Evolutionary conservation across 1,284 basidiomycete species (phyloP), one percentile per base, ranked within the genome.

Genomic region (Coniophora puteana): DNA sequence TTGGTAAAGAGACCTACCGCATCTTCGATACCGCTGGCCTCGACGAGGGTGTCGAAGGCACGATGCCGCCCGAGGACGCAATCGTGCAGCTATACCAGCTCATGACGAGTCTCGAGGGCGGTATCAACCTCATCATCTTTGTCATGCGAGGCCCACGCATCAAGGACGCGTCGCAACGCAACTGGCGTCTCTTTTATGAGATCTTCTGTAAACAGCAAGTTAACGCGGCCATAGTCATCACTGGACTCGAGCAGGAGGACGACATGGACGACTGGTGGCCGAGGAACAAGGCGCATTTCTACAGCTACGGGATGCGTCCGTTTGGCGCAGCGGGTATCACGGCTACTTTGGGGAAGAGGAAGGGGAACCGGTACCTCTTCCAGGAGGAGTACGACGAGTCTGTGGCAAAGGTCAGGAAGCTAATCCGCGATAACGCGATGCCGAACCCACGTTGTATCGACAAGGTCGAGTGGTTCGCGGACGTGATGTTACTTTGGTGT

Each of bases 11-110:
- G 26, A 14, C 26, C 7, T 54, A 50, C 35, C 44, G 22, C 2
- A 25, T 62, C 17, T 62, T 52, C 50, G 68, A 68, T 39, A 69
- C 66, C 14, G 55, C 55, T 0, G 68, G 69, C 8, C 54, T 71
- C 11, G 53, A 65, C 37, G 61, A 68, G 30, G 58, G 63, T 11
- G 42, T 47, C 14, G n/a, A 55, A 52, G 24, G 50, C 7, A 18
- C 51, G 38, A 22, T 54, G 42, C 21, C 49, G 45, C 45, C 57
- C 52, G 33, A 58, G 44, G 41, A 54, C 0, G 59, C 65, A 3
- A 59, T 68, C 36, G 49, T 57, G 13, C 47, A 53, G 11, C 52
- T 65, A 3, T 57, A 59, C 28, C 23, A 40, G 2, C 61, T 70
- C 24, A 50, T 71, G 34, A 51, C 50, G 14, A 48, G 49, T 17